A percentile compares a stretch with the other conserved stretches of the same genome.
phyloP scores from a whole-genome alignment of 2,329 filamentous ascomycete species.

The Orbilia blumenaviensis region DNA sequence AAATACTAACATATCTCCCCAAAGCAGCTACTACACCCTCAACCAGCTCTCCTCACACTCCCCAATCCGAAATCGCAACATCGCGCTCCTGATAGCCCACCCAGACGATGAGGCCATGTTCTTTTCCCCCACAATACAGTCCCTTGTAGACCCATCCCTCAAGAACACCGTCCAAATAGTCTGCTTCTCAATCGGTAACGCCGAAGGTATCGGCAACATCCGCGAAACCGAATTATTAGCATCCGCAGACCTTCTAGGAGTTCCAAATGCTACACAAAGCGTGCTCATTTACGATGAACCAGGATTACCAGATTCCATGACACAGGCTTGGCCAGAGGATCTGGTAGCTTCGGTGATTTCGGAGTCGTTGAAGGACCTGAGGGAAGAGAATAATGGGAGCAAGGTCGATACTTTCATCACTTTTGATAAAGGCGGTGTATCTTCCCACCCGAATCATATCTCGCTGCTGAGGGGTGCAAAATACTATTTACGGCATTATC shows the following conservation, averaged over 20 bases:
- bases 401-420: constrained; percentile 85
- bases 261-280: constrained; percentile 76
- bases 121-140: constrained; percentile 86
- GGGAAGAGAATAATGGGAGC: constrained; percentile 54
- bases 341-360: constrained; percentile 68
- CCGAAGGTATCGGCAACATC: constrained; percentile 83
- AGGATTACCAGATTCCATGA: constrained; percentile 80
- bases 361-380: constrained; percentile 18
- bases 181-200: constrained; percentile 79
- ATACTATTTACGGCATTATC: constrained; percentile 69
- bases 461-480: constrained; percentile 84
- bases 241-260: constrained; percentile 78
- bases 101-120: constrained; percentile 99
- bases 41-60: constrained; percentile 69
- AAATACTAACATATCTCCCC: constrained; percentile 62
- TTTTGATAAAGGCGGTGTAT: constrained; percentile 84
- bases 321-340: constrained; percentile 74
- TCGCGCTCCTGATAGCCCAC: constrained; percentile 92
- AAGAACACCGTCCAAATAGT: constrained; percentile 94
- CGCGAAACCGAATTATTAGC: constrained; percentile 84
- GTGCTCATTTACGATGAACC: constrained; percentile 57
- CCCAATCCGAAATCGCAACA: constrained; percentile 79
- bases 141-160: constrained; percentile 79
- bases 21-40: constrained; percentile 65
- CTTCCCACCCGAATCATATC: constrained; percentile 90